Conservation (phyloP, 176 grass and related monocot genomes). For the Tillandsia fasciculata region DNA sequence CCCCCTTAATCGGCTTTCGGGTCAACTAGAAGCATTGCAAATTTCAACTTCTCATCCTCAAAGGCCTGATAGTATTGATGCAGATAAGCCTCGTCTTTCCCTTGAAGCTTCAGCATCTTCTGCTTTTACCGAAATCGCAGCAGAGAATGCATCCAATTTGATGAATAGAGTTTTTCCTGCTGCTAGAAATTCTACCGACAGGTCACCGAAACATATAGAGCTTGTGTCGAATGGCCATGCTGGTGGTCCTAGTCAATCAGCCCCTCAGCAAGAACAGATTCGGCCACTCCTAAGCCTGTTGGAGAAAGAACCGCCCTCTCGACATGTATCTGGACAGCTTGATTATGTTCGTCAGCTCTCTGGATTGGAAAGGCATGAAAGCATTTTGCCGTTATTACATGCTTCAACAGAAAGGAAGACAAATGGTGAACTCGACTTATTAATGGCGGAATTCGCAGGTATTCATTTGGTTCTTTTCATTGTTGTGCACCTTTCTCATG, state of each 20-base stretch:
- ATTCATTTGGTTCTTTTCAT: constrained; percentile 15
- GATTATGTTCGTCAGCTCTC: constrained; percentile 76
- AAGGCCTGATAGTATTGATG: constrained; percentile 23
- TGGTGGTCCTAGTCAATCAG: constrained; percentile 1
- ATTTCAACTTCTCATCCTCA: constrained; percentile 15
- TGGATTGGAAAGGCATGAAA: constrained; percentile 93
- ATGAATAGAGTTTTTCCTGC: constrained; percentile 27
- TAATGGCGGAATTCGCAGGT: constrained; percentile 92
- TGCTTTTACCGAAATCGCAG: constrained; percentile 41
- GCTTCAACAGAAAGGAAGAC: constrained; percentile 68
- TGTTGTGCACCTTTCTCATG: too few species aligned
- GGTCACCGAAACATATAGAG: constrained; percentile 74
- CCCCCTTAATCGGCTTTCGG: constrained; percentile 25
- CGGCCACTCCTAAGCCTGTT: constrained; percentile 86
- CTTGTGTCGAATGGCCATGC: constrained; percentile 50
- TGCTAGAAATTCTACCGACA: constrained; percentile 75
- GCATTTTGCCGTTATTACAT: constrained; percentile 92
- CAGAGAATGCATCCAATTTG: constrained; percentile 3
- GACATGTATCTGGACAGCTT: constrained; percentile 92
- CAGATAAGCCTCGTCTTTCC: constrained; percentile 38
- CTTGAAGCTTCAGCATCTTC: constrained; percentile 51
- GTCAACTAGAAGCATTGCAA: constrained; percentile 46
- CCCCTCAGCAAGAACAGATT: constrained; percentile 62
- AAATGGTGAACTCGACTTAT: constrained; percentile 84
- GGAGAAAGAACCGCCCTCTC: constrained; percentile 93